These are phyloP conservation scores for Reutealis trisperma DNA, from an alignment of 345 rosid species.

Conservation along the genomic window DNA sequence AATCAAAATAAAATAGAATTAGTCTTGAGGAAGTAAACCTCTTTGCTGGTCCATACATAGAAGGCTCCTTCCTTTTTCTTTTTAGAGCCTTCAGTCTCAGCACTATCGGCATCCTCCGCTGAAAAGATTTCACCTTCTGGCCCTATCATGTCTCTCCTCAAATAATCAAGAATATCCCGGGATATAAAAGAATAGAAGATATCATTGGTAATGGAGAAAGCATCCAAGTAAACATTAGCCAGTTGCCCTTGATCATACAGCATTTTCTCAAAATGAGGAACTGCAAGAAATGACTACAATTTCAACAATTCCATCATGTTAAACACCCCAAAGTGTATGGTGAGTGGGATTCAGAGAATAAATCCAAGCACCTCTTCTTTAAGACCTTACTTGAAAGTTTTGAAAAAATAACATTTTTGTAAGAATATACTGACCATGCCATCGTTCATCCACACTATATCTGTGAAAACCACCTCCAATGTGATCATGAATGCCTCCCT, in stretches of 20 bases:
- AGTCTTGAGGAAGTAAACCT: slow-evolving; percentile 43
- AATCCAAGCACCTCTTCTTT: neutral
- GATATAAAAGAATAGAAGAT: slow-evolving; percentile 57
- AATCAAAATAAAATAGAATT: neutral
- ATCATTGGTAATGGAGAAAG: slow-evolving; percentile 67
- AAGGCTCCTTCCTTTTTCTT: slow-evolving; percentile 88
- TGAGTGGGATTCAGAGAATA: neutral
- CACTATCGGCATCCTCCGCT: slow-evolving; percentile 95
- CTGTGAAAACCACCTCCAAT: slow-evolving; percentile 97
- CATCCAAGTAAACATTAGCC: slow-evolving; percentile 74
- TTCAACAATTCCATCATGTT: neutral
- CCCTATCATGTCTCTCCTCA: slow-evolving; percentile 93
- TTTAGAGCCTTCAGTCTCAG: slow-evolving; percentile 56
- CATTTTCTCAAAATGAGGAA: slow-evolving; percentile 99
- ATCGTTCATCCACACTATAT: slow-evolving; percentile 90
- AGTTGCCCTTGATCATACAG: slow-evolving; percentile 91
- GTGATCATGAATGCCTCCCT: slow-evolving; percentile 95
- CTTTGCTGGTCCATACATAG: slow-evolving; percentile 75
- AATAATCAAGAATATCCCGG: slow-evolving; percentile 78
- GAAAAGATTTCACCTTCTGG: slow-evolving; percentile 79
- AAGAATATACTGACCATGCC: slow-evolving; percentile 77
- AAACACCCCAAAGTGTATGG: neutral
- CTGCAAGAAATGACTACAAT: slow-evolving; percentile 44
- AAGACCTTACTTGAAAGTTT: slow-evolving; percentile 2
- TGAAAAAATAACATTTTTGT: neutral